Conservation (phyloP, 1,139 yeast genomes). For the Saccharomyces pastorianus region DNA sequence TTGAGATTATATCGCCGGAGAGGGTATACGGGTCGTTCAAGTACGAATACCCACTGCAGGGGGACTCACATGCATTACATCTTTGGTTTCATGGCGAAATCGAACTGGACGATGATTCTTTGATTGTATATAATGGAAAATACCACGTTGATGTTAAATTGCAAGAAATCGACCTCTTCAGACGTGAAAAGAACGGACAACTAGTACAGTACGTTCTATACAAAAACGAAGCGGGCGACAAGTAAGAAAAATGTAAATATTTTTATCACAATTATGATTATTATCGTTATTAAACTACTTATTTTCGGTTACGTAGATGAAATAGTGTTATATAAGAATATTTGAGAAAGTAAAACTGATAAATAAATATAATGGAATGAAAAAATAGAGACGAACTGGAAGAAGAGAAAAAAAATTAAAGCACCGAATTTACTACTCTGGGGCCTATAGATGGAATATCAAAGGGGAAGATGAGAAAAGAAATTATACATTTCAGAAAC, state of each 20-base stretch:
- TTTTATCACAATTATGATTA: not conserved
- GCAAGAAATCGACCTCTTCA: conserved; percentile 23
- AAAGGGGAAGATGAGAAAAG: not conserved
- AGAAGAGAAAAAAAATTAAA: not conserved
- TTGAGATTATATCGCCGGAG: conserved; percentile 23
- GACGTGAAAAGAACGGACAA: conserved; percentile 21
- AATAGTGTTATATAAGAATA: not conserved
- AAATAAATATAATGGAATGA: not conserved
- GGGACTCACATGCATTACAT: conserved; percentile 24
- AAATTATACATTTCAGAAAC: not conserved
- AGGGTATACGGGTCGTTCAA: conserved; percentile 24
- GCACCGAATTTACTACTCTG: not conserved
- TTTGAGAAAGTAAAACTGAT: not conserved
- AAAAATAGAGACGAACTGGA: not conserved
- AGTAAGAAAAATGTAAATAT: not conserved
- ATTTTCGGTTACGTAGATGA: not conserved
- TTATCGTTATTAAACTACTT: conserved; percentile 1
- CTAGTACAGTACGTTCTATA: conserved; percentile 25
- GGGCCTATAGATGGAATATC: not conserved
- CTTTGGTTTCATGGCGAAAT: conserved; percentile 29
- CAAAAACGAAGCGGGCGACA: conserved; percentile 10
- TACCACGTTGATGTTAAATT: conserved; percentile 27
- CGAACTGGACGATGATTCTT: conserved; percentile 17
- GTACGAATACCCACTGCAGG: conserved; percentile 25
- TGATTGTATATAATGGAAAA: conserved; percentile 25